Evolutionary conservation across 2,329 filamentous ascomycete genomes (phyloP), one percentile per base, ranked within the genome.

Genomic region (Myriosclerotinia curreyana): DNA sequence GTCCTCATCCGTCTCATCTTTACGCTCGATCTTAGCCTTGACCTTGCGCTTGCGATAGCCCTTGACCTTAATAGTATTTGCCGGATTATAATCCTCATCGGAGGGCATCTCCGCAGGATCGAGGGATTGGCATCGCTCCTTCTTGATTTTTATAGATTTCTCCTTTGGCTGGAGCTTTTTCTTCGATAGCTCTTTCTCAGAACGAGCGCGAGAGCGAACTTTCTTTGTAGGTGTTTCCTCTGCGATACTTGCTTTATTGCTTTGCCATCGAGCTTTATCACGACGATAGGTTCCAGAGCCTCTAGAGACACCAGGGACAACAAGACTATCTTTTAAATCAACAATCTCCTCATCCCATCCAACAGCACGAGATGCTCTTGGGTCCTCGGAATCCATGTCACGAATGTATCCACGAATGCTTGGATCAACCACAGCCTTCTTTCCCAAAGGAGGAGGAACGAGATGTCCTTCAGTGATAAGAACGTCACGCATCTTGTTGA

Each of bases 391-490:
- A n/a, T 60, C 28, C 46, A 66, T 31, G 34, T 73, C 71, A 5
- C 72, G 69, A 15, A 69, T 59, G 42, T 69, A 70, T 1, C 71
- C 72, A 7, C 73, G 68, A 53, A 73, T 60, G 1, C 51, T 63
- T 2, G 61, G 36, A 56, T 70, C 62, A 14, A 61, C 22, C 1
- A 31, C 36, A 17, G 36, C 14, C 6, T 60, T 63, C 59, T 70
- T 73, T 11, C 68, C 68, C 9, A 71, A 49, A 2, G 64, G 48
- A 5, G 73, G 73, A n/a, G 73, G 73, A 25, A 73, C 70, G 58
- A 74, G 55, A 42, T 74, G 72, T 3, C 73, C 73, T 65, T 74
- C 72, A 1, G 48, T 56, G 5, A 73, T 34, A 2, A 74, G 51
- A 12, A 64, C 40, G 15, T 70, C 66, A 11, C 72, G 65, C 15